Percentiles rank a stretch among this genome's conserved stretches.
phyloP scores from a whole-genome alignment of 1,284 basidiomycete species.

The Bothia castanella region DNA sequence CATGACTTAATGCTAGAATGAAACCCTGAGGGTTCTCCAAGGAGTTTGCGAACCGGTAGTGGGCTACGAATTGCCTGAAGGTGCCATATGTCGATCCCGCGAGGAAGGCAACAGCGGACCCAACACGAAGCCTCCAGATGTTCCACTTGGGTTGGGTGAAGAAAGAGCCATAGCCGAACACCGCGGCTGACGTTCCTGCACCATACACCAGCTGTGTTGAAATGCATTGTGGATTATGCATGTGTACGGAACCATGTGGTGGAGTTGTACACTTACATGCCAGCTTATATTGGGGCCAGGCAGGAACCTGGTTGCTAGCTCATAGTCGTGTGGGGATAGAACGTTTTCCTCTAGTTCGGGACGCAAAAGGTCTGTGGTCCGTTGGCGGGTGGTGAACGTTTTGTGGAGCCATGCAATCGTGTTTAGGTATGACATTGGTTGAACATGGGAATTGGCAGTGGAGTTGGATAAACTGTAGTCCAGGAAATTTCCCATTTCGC shows the following conservation, averaged over 20 bases:
- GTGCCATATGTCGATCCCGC: conserved; percentile 32
- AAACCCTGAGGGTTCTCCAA: conserved; percentile 47
- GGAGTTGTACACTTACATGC: conserved; percentile 35
- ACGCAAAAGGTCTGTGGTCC: conserved; percentile 44
- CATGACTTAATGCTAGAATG: conserved; percentile 38
- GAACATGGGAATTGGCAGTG: not conserved
- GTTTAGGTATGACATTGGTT: conserved; percentile 24
- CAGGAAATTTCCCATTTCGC: not conserved
- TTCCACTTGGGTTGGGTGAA: conserved; percentile 31
- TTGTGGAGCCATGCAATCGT: conserved; percentile 38
- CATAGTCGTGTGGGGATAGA: conserved; percentile 53
- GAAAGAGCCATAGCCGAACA: conserved; percentile 30
- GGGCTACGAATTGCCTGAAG: conserved; percentile 42
- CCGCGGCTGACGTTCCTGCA: conserved; percentile 23
- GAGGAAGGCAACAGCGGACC: conserved; percentile 25
- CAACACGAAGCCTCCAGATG: conserved; percentile 23
- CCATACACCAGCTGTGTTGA: conserved; percentile 28
- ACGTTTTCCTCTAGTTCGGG: conserved; percentile 57
- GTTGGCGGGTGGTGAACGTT: conserved; percentile 37
- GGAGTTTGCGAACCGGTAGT: conserved; percentile 44
- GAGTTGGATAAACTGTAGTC: too few relatives aligned
- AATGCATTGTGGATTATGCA: conserved; percentile 7
- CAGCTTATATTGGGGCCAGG: conserved; percentile 43
- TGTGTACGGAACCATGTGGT: not conserved
- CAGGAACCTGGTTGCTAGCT: conserved; percentile 48